Evolutionary conservation across 306 rosid genomes (phyloP).

Genomic region (Castanea mollissima): DNA sequence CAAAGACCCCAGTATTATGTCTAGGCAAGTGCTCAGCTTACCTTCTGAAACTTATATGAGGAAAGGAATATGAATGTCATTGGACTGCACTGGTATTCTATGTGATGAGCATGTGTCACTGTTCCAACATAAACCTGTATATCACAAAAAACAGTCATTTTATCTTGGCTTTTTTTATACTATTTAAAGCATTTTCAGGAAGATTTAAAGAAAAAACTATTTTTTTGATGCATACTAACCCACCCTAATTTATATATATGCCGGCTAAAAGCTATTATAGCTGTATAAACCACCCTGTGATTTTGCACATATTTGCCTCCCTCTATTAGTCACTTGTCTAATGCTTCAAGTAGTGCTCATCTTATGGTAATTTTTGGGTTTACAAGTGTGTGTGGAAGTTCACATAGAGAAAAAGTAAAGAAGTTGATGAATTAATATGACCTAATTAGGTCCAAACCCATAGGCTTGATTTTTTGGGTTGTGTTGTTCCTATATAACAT

Average conservation of each 20-base stretch:
- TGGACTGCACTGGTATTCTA: background rate
- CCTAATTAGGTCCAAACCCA: too few species aligned
- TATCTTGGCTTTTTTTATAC: background rate
- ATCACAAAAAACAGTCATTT: background rate
- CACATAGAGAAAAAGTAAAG: too few species aligned
- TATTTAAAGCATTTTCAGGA: background rate
- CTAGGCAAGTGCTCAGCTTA: slow-evolving; percentile 59
- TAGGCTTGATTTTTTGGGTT: too few species aligned
- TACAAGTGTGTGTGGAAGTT: too few species aligned
- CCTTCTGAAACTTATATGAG: background rate
- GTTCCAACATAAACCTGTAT: background rate
- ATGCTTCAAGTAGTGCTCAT: background rate
- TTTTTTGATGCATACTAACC: too few species aligned
- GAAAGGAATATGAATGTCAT: background rate
- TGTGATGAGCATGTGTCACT: too few species aligned
- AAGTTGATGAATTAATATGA: too few species aligned
- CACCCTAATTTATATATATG: background rate
- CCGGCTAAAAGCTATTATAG: background rate
- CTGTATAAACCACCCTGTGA: background rate
- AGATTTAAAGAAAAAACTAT: background rate
- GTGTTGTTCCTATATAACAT: too few species aligned
- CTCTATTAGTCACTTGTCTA: background rate
- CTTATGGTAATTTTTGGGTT: background rate
- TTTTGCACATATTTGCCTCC: background rate
- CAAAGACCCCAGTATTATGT: slow-evolving; percentile 85